Percentiles rank a stretch among this genome's conserved stretches.
phyloP scores from a whole-genome alignment of 345 rosid species.

The Toxicodendron radicans region DNA sequence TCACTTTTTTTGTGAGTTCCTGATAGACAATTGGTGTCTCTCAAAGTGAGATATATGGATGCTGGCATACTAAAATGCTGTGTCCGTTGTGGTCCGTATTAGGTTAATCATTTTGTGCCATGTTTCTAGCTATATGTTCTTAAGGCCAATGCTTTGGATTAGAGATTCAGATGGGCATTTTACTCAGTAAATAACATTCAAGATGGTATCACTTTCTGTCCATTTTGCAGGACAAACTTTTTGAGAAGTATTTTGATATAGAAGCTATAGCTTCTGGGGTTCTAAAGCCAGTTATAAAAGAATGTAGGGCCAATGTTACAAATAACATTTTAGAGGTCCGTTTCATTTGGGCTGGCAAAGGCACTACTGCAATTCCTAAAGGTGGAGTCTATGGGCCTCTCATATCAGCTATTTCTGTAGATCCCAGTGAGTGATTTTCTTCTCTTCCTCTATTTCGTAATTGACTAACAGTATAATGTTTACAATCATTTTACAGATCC shows the following conservation, averaged over 20 bases:
- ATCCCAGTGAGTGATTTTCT: slow-evolving; percentile 12
- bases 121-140: not conserved
- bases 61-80: no score
- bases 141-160: no score
- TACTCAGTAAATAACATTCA: not conserved
- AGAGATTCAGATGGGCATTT: not conserved
- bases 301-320: slow-evolving; percentile 11
- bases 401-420: slow-evolving; percentile 61
- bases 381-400: slow-evolving; percentile 64
- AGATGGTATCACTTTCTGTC: not conserved
- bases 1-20: not conserved
- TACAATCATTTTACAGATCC: slow-evolving; percentile 30
- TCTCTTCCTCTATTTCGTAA: not conserved
- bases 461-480: not conserved
- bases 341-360: slow-evolving; percentile 68
- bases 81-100: no score
- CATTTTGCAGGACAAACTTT: slow-evolving; percentile 25
- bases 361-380: slow-evolving; percentile 49
- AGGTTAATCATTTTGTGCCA: no score
- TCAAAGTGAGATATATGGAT: no score
- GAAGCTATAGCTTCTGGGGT: slow-evolving; percentile 30
- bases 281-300: slow-evolving; percentile 8
- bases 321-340: slow-evolving; percentile 43
- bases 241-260: slow-evolving; percentile 33
- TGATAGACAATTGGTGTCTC: no score